These are phyloP conservation scores for Leptodontidium sp. DNA, from an alignment of 2,329 filamentous ascomycete genomes.

Conservation along the genomic window DNA sequence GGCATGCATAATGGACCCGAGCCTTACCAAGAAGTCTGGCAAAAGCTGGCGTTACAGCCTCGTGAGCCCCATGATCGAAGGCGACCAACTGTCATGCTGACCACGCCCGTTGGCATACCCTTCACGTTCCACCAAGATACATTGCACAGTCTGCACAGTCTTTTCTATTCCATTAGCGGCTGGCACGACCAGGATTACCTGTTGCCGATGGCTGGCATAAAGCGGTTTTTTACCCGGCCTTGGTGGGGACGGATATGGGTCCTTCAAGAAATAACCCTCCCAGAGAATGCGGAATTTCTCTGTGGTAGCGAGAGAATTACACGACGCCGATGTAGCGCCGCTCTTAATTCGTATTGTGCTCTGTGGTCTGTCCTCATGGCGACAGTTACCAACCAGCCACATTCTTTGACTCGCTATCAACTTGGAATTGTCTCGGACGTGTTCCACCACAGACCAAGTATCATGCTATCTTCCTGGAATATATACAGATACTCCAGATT, in stretches of 20 bases:
- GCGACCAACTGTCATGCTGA: background rate
- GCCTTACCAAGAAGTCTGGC: background rate
- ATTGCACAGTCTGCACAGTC: conserved; percentile 23
- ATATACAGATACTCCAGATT: conserved; percentile 1
- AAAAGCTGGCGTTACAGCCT: conserved; percentile 1
- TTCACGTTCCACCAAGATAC: background rate
- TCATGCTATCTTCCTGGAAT: background rate
- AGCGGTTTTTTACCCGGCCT: conserved; percentile 25
- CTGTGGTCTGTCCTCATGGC: conserved; percentile 20
- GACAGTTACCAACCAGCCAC: background rate
- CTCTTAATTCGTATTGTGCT: conserved; percentile 30
- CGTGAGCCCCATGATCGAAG: conserved; percentile 4
- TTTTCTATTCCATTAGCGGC: conserved; percentile 34
- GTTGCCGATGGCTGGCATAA: conserved; percentile 30
- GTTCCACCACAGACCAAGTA: background rate
- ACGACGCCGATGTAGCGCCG: conserved; percentile 28
- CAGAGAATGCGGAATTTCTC: conserved; percentile 30
- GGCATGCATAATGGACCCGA: background rate
- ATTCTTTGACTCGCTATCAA: background rate
- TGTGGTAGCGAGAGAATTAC: conserved; percentile 32
- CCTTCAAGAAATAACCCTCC: conserved; percentile 34
- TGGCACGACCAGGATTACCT: conserved; percentile 26
- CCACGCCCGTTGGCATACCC: background rate
- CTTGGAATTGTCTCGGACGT: background rate
- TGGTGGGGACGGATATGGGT: conserved; percentile 33